Conservation (phyloP, 768 basidiomycete genomes). For the Mycena rebaudengoi region DNA sequence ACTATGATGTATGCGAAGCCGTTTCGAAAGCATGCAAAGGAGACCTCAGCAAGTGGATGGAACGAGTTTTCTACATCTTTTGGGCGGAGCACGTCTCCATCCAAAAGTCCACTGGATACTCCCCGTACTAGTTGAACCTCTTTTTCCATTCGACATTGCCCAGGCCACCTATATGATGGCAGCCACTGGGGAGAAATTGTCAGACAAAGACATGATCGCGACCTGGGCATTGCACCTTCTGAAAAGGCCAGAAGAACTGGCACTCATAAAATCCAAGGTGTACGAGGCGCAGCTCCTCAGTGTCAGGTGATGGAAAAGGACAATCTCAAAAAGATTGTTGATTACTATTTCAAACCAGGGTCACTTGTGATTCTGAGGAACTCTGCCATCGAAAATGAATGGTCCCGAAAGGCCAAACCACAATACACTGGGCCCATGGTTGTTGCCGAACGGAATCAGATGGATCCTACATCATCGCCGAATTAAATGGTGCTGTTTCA, state of each 20-base stretch:
- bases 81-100: constrained; percentile 25
- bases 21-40: too few species aligned
- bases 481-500: constrained; percentile 15
- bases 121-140: constrained; percentile 31
- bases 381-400: constrained; percentile 26
- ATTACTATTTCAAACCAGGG: constrained; percentile 20
- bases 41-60: too few species aligned
- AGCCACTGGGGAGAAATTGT: neutral
- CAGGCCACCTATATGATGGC: too few species aligned
- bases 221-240: neutral
- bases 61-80: too few species aligned
- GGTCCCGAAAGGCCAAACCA: constrained; percentile 31
- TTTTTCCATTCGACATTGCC: too few species aligned
- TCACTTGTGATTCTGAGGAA: constrained; percentile 37
- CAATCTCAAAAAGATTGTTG: constrained; percentile 9
- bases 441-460: constrained; percentile 25
- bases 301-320: too few species aligned
- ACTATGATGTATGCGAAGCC: too few species aligned
- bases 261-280: too few species aligned
- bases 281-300: too few species aligned
- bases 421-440: constrained; percentile 40
- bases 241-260: neutral
- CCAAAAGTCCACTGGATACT: constrained; percentile 22
- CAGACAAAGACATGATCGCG: neutral
- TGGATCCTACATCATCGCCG: constrained; percentile 21